Conservation (phyloP, 805 yeast genomes). For the Metschnikowia peoriensis region DNA sequence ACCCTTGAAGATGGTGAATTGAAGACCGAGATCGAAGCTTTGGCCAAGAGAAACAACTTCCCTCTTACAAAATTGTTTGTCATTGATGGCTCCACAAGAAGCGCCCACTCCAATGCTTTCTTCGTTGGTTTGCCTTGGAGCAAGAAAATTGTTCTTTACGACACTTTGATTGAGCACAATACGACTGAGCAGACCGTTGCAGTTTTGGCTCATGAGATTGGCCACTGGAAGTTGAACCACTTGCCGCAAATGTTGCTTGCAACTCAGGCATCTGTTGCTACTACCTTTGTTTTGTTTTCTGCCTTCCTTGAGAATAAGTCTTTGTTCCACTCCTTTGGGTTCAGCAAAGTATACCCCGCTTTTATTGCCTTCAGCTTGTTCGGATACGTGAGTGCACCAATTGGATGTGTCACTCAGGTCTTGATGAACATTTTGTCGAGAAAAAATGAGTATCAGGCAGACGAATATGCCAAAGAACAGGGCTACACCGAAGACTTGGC, state of each 20-base stretch:
- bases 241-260: slow-evolving; percentile 71
- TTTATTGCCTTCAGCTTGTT: slow-evolving; percentile 81
- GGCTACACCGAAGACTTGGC: slow-evolving; percentile 72
- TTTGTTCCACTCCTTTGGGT: slow-evolving; percentile 77
- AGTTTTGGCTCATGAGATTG: slow-evolving; percentile 96
- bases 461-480: slow-evolving; percentile 71
- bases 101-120: slow-evolving; percentile 95
- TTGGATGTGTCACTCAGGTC: slow-evolving; percentile 68
- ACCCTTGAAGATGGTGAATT: slow-evolving; percentile 91
- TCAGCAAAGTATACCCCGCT: slow-evolving; percentile 61
- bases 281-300: slow-evolving; percentile 70
- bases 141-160: slow-evolving; percentile 91
- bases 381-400: slow-evolving; percentile 73
- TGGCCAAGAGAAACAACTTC: slow-evolving; percentile 74
- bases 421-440: slow-evolving; percentile 70
- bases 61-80: slow-evolving; percentile 85
- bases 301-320: slow-evolving; percentile 78
- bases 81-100: slow-evolving; percentile 95
- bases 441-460: slow-evolving; percentile 92
- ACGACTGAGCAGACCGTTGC: slow-evolving; percentile 82
- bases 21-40: slow-evolving; percentile 72
- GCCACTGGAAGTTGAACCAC: slow-evolving; percentile 95
- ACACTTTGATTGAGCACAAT: slow-evolving; percentile 82
- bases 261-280: slow-evolving; percentile 61
- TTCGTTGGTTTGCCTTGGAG: slow-evolving; percentile 96